phyloP scores from a whole-genome alignment of 2,329 filamentous ascomycete genomes.

The Penicillium sp. region DNA sequence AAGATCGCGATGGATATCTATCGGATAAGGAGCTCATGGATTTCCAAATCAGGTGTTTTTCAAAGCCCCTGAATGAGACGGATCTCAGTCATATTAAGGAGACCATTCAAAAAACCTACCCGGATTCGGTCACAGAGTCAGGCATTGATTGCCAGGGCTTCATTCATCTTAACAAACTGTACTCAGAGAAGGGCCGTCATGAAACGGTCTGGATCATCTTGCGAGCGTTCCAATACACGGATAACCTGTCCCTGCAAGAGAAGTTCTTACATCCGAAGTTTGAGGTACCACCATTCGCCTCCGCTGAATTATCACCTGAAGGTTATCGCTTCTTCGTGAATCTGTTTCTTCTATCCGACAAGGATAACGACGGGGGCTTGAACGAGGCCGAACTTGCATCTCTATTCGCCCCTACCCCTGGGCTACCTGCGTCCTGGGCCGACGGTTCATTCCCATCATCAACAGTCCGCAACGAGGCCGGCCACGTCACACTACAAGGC shows the following conservation, averaged over 20 bases:
- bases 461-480: constrained; percentile 91
- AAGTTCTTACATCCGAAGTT: constrained; percentile 89
- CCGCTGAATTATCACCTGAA: constrained; percentile 86
- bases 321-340: constrained; percentile 98
- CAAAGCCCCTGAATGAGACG: constrained; percentile 73
- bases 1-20: constrained; percentile 89
- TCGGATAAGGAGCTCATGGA: constrained; percentile 86
- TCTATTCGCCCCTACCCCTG: constrained; percentile 88
- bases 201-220: constrained; percentile 98
- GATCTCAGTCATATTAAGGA: constrained; percentile 90
- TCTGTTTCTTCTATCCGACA: constrained; percentile 89
- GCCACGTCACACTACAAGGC: constrained; percentile 90
- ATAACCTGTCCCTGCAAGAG: constrained; percentile 87
- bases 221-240: constrained; percentile 91
- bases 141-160: constrained; percentile 84
- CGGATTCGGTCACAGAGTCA: constrained; percentile 58
- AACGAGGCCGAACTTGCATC: constrained; percentile 80
- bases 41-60: constrained; percentile 89
- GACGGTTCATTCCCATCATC: constrained; percentile 88
- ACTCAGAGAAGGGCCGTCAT: constrained; percentile 93
- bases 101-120: constrained; percentile 68
- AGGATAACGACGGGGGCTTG: constrained; percentile 93
- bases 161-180: constrained; percentile 86
- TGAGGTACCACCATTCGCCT: constrained; percentile 87
- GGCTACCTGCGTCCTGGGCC: constrained; percentile 78